Base-by-base conservation (phyloP, 2,329 filamentous ascomycete species). In the Corinectria fuckeliana region DNA sequence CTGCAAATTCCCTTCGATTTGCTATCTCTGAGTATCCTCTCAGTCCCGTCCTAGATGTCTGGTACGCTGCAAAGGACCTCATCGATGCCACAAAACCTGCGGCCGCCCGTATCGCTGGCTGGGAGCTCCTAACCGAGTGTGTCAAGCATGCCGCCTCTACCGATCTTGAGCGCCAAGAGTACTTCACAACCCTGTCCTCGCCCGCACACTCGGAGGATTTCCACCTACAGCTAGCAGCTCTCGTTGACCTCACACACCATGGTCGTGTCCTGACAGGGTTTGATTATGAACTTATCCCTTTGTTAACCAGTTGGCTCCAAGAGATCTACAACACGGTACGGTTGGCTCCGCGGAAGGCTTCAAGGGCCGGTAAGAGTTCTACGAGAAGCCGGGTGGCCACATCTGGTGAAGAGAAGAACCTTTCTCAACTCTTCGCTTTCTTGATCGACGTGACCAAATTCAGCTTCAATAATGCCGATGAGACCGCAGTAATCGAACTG, bases 391-490 rank as follows among this genome's bases (percentile, higher is more conserved):
- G 70, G 63, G 70, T 74, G 7, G 72, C 76, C 20, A 72, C 71
- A 5, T 76, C 77, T 3, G 80, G 78, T 25, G 86, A 88, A 68
- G 87, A 90, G 60, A 82, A 83, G 64, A 88, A 86, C 67, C 78
- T 93, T 52, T 77, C 82, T 2, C 82, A 85, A 47, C 75, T 92
- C 2, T 92, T 92, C 69, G 75, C 79, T 11, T 90, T 88, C 64
- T 81, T 90, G 53, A 82, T 84, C 57, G 86, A 91, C 62, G 81
- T 91, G 53, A 86, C 91, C 77, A 92, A 91, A 71, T 93, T 91
- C 79, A 91, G 89, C 71, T 90, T 88, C 72, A 89, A 88, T 65
- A 82, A 87, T 28, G 86, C 89, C 21, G 83, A 84, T 63, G 88
- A 91, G 63, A 75, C 81, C 28, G 85, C 88, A 44, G 80, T 90